Percentiles rank a stretch among this genome's conserved stretches.
Evolutionary conservation across 352 stramenopile genomes (phyloP).

Genomic region (Phytopythium delawarense): DNA sequence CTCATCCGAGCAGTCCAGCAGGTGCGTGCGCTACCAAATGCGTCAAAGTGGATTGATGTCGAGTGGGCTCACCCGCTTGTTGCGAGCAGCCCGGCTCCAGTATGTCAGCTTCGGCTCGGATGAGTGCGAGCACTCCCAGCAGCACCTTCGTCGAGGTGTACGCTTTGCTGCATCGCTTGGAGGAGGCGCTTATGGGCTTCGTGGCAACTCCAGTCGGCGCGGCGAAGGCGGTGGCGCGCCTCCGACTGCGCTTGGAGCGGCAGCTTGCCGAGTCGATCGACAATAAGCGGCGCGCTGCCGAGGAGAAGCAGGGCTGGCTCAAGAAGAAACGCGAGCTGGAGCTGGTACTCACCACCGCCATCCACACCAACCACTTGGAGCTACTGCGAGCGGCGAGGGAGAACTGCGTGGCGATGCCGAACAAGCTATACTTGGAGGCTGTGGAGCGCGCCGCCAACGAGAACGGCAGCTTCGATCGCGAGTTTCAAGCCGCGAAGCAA

Average conservation of each 20-base stretch:
- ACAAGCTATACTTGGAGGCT: neutral
- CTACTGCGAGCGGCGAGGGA: neutral
- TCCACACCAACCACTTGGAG: neutral
- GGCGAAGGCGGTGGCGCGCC: neutral
- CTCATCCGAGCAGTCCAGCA: neutral
- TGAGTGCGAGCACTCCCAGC: neutral
- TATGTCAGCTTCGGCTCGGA: neutral
- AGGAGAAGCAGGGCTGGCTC: neutral
- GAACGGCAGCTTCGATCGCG: neutral
- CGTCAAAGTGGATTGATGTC: neutral
- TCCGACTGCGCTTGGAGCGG: neutral
- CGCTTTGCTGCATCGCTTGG: neutral
- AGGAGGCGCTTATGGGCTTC: neutral
- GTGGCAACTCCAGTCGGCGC: neutral
- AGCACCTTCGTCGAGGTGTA: neutral
- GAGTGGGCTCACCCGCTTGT: neutral
- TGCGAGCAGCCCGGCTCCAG: neutral
- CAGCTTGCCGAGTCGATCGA: neutral
- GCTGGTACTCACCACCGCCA: neutral
- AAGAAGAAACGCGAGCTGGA: neutral
- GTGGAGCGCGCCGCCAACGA: neutral
- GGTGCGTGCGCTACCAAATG: neutral
- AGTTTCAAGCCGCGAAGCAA: neutral
- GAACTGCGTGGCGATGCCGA: neutral
- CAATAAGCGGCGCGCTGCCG: neutral